Conservation (phyloP, 148 eudicot species). For the Salicornia ramosissima region DNA sequence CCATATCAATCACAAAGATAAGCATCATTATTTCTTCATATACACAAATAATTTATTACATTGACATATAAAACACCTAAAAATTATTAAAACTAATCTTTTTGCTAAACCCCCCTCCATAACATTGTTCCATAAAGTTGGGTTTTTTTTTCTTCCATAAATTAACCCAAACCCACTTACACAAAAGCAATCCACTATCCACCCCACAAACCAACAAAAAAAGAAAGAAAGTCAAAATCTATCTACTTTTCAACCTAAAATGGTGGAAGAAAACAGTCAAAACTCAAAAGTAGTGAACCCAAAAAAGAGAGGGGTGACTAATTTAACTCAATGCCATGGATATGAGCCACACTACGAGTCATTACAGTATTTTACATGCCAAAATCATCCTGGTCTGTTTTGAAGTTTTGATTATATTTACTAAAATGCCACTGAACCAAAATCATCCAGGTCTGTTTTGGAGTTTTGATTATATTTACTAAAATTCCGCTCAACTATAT, state of each 20-base stretch:
- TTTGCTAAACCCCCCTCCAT: not conserved
- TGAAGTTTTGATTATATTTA: too few relatives aligned
- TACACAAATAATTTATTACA: constrained; percentile 7
- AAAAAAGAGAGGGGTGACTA: too few relatives aligned
- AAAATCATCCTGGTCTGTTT: too few relatives aligned
- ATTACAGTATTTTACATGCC: too few relatives aligned
- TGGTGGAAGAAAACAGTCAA: constrained; percentile 8
- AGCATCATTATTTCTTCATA: constrained; percentile 15
- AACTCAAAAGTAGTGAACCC: too few relatives aligned
- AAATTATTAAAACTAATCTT: not conserved
- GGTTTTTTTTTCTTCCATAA: not conserved
- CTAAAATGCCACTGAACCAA: too few relatives aligned
- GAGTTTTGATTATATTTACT: too few relatives aligned
- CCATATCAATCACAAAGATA: constrained; percentile 18
- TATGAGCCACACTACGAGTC: too few relatives aligned
- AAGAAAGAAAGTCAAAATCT: constrained; percentile 9
- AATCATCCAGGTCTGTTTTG: too few relatives aligned
- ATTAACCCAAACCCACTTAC: constrained; percentile 13
- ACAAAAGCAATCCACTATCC: constrained; percentile 8
- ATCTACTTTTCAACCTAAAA: constrained; percentile 16
- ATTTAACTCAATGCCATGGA: too few relatives aligned
- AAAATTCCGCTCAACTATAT: too few relatives aligned
- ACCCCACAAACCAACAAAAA: too few relatives aligned
- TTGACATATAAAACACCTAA: constrained; percentile 14
- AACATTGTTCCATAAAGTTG: constrained; percentile 16